Conservation (phyloP, 805 yeast genomes). For the Metschnikowia drakensbergensis region DNA sequence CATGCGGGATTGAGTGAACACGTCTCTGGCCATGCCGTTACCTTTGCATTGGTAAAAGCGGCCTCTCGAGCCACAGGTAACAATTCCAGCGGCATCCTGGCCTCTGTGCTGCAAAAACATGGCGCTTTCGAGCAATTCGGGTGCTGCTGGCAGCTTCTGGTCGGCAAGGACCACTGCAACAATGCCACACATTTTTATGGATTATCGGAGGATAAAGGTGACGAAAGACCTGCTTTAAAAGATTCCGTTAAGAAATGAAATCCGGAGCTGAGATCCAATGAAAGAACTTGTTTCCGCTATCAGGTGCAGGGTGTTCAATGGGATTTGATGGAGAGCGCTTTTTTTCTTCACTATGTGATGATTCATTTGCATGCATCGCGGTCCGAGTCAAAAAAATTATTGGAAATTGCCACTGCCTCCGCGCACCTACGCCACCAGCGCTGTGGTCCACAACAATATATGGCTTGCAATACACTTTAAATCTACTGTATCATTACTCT, state of each 20-base stretch:
- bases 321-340: neutral
- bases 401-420: neutral
- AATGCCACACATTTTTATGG: slow-evolving; percentile 83
- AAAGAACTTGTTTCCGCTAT: slow-evolving; percentile 1
- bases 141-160: slow-evolving; percentile 67
- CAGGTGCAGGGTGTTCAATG: neutral
- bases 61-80: slow-evolving; percentile 91
- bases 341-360: neutral
- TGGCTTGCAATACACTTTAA: neutral
- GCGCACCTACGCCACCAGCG: neutral
- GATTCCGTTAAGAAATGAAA: neutral
- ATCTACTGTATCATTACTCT: neutral
- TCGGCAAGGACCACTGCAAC: slow-evolving; percentile 83
- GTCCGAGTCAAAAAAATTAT: slow-evolving; percentile 1
- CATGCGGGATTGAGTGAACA: slow-evolving; percentile 82
- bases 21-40: slow-evolving; percentile 98
- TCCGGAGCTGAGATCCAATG: neutral
- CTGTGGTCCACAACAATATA: too few relatives aligned
- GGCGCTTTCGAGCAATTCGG: slow-evolving; percentile 89
- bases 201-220: neutral
- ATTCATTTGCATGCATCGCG: slow-evolving; percentile 1
- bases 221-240: neutral
- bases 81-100: slow-evolving; percentile 99
- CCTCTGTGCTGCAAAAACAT: slow-evolving; percentile 95
- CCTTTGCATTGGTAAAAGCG: slow-evolving; percentile 97